Percentiles rank a stretch among this genome's conserved stretches.
Conservation (phyloP, 139 green algal genomes). For the Chlorokybus atmophyticus region DNA sequence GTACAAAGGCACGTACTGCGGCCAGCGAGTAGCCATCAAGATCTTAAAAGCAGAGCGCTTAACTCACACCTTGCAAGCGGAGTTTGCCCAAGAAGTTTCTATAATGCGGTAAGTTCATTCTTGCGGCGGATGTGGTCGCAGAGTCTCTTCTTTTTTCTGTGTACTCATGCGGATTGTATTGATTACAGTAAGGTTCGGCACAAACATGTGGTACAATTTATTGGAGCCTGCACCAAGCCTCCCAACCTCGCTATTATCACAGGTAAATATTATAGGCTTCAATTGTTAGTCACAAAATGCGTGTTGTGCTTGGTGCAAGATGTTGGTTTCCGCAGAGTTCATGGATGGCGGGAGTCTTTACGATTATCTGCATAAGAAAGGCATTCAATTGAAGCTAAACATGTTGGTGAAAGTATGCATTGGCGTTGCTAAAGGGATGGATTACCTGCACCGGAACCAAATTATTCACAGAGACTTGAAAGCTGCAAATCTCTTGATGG, state of each 20-base stretch:
- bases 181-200: conserved; percentile 61
- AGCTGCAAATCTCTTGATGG: conserved; percentile 93
- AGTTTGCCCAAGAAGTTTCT: conserved; percentile 80
- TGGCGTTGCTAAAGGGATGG: conserved; percentile 84
- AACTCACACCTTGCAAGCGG: conserved; percentile 67
- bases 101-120: conserved; percentile 69
- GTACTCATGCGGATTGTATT: too few relatives aligned
- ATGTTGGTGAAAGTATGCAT: conserved; percentile 61
- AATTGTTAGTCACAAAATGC: background rate
- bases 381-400: conserved; percentile 37
- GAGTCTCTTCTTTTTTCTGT: background rate
- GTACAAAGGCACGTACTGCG: conserved; percentile 72
- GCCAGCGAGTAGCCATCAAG: conserved; percentile 97
- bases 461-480: conserved; percentile 91
- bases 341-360: conserved; percentile 90
- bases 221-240: conserved; percentile 87
- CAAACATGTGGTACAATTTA: conserved; percentile 98
- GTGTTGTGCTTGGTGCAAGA: background rate
- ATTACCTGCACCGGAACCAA: conserved; percentile 95
- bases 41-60: conserved; percentile 83
- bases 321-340: conserved; percentile 53
- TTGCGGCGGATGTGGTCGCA: conserved; percentile 37
- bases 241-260: conserved; percentile 96
- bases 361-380: conserved; percentile 69
- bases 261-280: conserved; percentile 12